Conservation (phyloP, 805 yeast genomes). For the Grigorovia yakushimaensis region DNA sequence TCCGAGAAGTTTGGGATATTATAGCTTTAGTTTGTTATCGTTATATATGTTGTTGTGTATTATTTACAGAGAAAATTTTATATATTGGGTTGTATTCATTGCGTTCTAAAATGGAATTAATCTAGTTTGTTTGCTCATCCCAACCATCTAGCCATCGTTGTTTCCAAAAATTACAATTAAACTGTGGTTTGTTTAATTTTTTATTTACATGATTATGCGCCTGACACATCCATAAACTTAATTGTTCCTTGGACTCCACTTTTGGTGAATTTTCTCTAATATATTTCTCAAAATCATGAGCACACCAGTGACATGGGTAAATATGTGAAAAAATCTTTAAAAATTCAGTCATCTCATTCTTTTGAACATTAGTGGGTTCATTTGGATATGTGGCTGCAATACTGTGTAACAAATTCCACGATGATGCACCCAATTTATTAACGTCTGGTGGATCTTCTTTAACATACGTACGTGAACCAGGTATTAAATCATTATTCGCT, state of each 20-base stretch:
- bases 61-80: no score
- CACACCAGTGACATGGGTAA: conserved; percentile 95
- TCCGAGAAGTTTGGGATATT: no score
- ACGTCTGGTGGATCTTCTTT: conserved; percentile 84
- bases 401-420: conserved; percentile 89
- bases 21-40: no score
- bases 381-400: conserved; percentile 86
- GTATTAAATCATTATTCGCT: conserved; percentile 37
- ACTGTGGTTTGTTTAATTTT: conserved; percentile 75
- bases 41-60: no score
- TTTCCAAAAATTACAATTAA: conserved; percentile 86
- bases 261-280: conserved; percentile 44
- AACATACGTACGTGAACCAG: conserved; percentile 26
- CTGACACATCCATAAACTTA: conserved; percentile 87
- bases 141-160: conserved; percentile 94
- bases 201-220: conserved; percentile 90
- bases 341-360: conserved; percentile 63
- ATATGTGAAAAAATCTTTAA: conserved; percentile 61
- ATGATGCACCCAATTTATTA: conserved; percentile 63
- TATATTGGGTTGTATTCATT: no score
- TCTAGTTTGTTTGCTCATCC: conserved; percentile 35
- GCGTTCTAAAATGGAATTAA: no score
- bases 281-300: conserved; percentile 68
- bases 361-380: conserved; percentile 50
- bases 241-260: conserved; percentile 61